Evolutionary conservation across 2,329 filamentous ascomycete species (phyloP).

Genomic region (Raffaelea albimanens): DNA sequence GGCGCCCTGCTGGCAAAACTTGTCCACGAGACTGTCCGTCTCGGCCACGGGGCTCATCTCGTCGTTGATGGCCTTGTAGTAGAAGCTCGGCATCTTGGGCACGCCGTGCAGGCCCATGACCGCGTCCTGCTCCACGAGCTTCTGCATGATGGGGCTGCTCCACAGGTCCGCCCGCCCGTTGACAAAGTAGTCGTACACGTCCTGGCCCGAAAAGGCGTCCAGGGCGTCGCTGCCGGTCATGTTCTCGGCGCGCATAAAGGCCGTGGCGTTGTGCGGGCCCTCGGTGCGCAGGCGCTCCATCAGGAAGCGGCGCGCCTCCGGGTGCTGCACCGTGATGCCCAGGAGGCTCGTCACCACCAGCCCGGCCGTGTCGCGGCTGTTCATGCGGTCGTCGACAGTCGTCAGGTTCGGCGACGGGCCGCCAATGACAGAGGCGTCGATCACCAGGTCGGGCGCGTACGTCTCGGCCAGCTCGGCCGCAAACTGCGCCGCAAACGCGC

Average conservation of each 20-base stretch:
- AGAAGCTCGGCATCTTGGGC: constrained; percentile 33
- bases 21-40: constrained; percentile 19
- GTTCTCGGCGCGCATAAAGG: constrained; percentile 19
- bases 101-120: constrained; percentile 24
- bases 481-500: constrained; percentile 34
- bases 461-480: constrained; percentile 33
- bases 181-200: constrained; percentile 31
- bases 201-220: constrained; percentile 19
- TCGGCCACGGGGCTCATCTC: constrained; percentile 5
- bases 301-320: constrained; percentile 18
- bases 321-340: constrained; percentile 23
- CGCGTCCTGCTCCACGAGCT: constrained; percentile 19
- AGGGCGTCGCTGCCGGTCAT: constrained; percentile 20
- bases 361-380: constrained; percentile 21
- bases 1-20: constrained; percentile 29
- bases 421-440: constrained; percentile 28
- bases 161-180: constrained; percentile 14
- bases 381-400: constrained; percentile 21
- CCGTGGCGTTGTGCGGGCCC: constrained; percentile 22
- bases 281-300: constrained; percentile 15
- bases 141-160: constrained; percentile 13
- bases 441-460: constrained; percentile 35
- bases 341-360: constrained; percentile 23
- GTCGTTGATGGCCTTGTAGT: constrained; percentile 28
- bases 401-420: constrained; percentile 30